Percentiles rank a stretch among this genome's conserved stretches.
Evolutionary conservation across 2,329 filamentous ascomycete species (phyloP).

Genomic region (Cladophialophora chaetospira): DNA sequence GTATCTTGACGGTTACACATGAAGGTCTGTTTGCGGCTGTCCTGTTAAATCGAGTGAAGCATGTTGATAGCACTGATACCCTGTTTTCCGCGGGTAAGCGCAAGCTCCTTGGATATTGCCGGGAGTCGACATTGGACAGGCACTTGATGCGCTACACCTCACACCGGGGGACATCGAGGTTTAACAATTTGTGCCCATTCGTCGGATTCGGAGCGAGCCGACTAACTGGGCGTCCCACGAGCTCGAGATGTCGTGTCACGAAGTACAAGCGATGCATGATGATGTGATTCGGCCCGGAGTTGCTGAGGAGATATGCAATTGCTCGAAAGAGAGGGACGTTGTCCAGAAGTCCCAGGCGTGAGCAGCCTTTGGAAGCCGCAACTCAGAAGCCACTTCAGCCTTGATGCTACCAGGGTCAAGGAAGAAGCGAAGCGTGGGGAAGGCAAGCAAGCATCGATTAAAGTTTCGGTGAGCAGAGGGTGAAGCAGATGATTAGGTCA

Average conservation of each 20-base stretch:
- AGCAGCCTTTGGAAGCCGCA: neutral
- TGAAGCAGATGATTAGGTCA: constrained; percentile 3
- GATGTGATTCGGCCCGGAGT: constrained; percentile 15
- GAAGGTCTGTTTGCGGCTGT: too few species aligned
- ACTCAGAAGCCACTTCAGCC: neutral
- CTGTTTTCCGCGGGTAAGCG: constrained; percentile 9
- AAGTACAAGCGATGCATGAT: constrained; percentile 10
- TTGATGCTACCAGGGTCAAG: constrained; percentile 13
- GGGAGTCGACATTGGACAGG: neutral
- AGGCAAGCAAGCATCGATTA: constrained; percentile 7
- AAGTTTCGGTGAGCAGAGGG: neutral
- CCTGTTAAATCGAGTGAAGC: neutral
- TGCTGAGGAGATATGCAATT: neutral
- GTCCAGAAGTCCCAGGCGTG: constrained; percentile 1
- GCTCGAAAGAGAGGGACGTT: neutral
- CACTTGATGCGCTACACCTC: neutral
- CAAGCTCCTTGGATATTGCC: neutral
- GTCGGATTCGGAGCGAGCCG: constrained; percentile 1
- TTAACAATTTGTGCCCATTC: neutral
- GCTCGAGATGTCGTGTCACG: neutral
- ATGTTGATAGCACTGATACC: neutral
- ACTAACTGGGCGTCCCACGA: constrained; percentile 8
- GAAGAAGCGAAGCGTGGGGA: constrained; percentile 21
- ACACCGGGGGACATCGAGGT: neutral
- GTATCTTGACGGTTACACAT: neutral